Evolutionary conservation across 2,329 filamentous ascomycete species (phyloP), one percentile per base, ranked within the genome.

Genomic region (Fusarium metavorans): DNA sequence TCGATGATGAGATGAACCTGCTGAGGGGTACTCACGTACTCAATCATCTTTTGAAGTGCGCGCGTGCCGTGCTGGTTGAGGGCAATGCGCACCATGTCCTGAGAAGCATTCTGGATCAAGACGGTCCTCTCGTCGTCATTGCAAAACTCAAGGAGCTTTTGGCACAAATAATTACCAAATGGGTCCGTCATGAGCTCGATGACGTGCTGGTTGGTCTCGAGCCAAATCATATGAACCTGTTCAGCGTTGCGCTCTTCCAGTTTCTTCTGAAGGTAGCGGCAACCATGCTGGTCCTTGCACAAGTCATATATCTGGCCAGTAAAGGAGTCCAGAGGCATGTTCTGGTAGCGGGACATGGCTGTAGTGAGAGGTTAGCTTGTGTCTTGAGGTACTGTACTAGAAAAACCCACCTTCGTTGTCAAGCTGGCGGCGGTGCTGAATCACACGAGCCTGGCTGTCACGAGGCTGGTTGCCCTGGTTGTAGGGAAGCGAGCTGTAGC

Each of bases 11-110:
- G 93, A 77, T 93, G 88, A 60, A 96, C 93, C 84, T 99, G 97
- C 80, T 93, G 92, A 4, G 92, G 89, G 30, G 94, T 97, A 62
- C 92, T 94, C 80, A 99, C 94, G 82, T 94, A 97, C 84, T 99
- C 97, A 76, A 99, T 99, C 97, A 99, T 99, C 89, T 98, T 99
- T 86, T 99, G 97, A 68, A 99, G 86, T 73, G 97, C 97, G 64
- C 97, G 92, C 68, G 97, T 99, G 77, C 97, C 97, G 82, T 99
- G 97, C 85, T 98, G 96, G 84, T 99, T 98, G 70, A 98, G 87
- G 30, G 97, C 97, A 80, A 99, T 98, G 78, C 92, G 92, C 27
- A 97, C 95, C 88, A 99, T 94, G 73, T 96, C 92, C 63, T 92
- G 89, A 20, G 95, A 91, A 45, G 97, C 95, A 78, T 97, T 98